Base-by-base conservation (phyloP, 1,139 yeast species). In the Schizosaccharomyces versatilis region DNA sequence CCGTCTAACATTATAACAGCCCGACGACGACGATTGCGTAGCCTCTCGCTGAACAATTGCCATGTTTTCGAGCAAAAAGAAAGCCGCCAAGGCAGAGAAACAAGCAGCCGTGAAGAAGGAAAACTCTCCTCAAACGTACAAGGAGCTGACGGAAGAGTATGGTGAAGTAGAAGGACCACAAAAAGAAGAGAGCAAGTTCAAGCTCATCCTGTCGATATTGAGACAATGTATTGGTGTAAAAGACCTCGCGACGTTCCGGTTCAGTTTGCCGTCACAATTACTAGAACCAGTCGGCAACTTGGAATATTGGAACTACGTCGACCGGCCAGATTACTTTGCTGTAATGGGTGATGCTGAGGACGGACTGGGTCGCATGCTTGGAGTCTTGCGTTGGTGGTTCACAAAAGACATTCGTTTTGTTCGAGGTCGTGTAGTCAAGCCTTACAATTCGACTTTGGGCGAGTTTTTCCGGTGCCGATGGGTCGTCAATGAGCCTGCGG, bases 381-480 rank as follows among this genome's bases (percentile, higher is more conserved):
- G 81, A 1, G 90, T 82, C 44, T 75, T 81, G 47, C 79, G 72
- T 65, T 83, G 93, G 90, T 83, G 81, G 62, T 77, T 83, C 54
- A 78, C 90, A 14, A 83, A 56, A 40, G 58, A 56, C 41, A 41
- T 56, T 10, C 53, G 55, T 24, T 51, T 55, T 38, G 55, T 56
- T 42, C 73, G 80, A 76, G 93, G 90, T 32, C 73, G 81, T 42
- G 93, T 83, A 67, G 83, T 83, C 73, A 83, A 83, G 65, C 93
- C 90, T 7, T 71, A 83, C 63, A 83, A 83, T 64, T 93, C 93
- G 44, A 81, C 82, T 63, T 71, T 83, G 59, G 94, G 94, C 55
- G 94, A 83, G 66, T 71, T 81, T 41, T 83, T 82, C 61, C 80
- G 81, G 44, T 93, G 90, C 53, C 78, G 78, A 63, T 83, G 93